A percentile compares a stretch with the other conserved stretches of the same genome.
Conservation (phyloP, 1,284 basidiomycete genomes). For the Filobasidium uniguttulatum region DNA sequence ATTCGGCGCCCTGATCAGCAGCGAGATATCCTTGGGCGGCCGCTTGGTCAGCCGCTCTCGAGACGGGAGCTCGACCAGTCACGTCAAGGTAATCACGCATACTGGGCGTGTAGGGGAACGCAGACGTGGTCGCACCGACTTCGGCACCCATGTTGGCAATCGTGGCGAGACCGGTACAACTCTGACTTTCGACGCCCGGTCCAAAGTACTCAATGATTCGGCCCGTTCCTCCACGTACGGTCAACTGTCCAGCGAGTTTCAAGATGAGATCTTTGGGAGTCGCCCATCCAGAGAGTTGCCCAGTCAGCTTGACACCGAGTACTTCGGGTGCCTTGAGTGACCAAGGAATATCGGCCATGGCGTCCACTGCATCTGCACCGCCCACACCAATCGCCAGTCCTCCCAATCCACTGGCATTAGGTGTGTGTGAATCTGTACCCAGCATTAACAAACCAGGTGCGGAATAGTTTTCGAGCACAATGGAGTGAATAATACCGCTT, state of each 20-base stretch:
- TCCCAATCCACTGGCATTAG: constrained; percentile 96
- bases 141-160: constrained; percentile 99
- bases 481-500: constrained; percentile 87
- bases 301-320: constrained; percentile 80
- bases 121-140: constrained; percentile 94
- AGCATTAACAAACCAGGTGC: constrained; percentile 51
- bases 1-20: constrained; percentile 82
- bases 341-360: constrained; percentile 96
- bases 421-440: constrained; percentile 84
- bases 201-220: constrained; percentile 96
- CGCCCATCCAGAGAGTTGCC: constrained; percentile 78
- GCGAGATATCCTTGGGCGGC: constrained; percentile 60
- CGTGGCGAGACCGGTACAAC: constrained; percentile 89
- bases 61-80: constrained; percentile 78
- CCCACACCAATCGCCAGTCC: constrained; percentile 97
- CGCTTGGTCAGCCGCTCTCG: constrained; percentile 74
- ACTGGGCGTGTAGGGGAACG: constrained; percentile 83
- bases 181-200: constrained; percentile 77
- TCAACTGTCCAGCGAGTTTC: constrained; percentile 84
- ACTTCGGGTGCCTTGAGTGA: constrained; percentile 89
- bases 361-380: constrained; percentile 97
- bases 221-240: constrained; percentile 93
- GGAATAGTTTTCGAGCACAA: constrained; percentile 95
- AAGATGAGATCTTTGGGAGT: constrained; percentile 96
- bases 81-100: constrained; percentile 86